These are phyloP conservation scores for Noccaea caerulescens DNA, from an alignment of 345 rosid genomes.

Conservation along the genomic window DNA sequence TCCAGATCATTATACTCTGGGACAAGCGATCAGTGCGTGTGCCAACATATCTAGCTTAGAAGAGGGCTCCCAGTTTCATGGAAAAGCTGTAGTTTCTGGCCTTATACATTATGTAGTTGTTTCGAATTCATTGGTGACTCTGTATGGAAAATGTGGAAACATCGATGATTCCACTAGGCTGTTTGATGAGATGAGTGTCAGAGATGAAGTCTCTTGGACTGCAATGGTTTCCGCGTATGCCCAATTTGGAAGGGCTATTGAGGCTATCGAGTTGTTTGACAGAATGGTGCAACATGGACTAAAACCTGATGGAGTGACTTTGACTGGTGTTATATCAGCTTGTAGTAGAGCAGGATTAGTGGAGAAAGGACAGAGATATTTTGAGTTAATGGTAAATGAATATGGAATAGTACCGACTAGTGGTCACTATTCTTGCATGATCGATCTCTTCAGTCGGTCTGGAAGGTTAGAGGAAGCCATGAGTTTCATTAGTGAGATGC, in stretches of 20 bases:
- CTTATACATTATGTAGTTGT: slow-evolving; percentile 65
- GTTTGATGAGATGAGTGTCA: slow-evolving; percentile 72
- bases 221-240: slow-evolving; percentile 89
- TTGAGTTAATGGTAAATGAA: slow-evolving; percentile 65
- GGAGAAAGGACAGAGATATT: slow-evolving; percentile 71
- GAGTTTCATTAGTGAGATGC: slow-evolving; percentile 70
- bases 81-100: slow-evolving; percentile 67
- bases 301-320: slow-evolving; percentile 88
- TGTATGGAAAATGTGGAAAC: slow-evolving; percentile 91
- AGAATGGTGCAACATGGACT: slow-evolving; percentile 66
- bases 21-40: slow-evolving; percentile 89
- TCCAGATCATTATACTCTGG: slow-evolving; percentile 83
- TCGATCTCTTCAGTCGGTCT: slow-evolving; percentile 84
- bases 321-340: slow-evolving; percentile 85
- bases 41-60: slow-evolving; percentile 88
- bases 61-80: slow-evolving; percentile 90
- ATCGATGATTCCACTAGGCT: slow-evolving; percentile 60
- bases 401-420: slow-evolving; percentile 60
- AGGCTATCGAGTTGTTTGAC: slow-evolving; percentile 76
- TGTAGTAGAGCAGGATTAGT: slow-evolving; percentile 93
- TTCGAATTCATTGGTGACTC: slow-evolving; percentile 82
- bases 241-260: slow-evolving; percentile 79
- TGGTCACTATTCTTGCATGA: slow-evolving; percentile 94
- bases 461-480: slow-evolving; percentile 87
- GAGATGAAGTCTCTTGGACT: slow-evolving; percentile 93